Evolutionary conservation across 2,329 filamentous ascomycete genomes (phyloP).

Genomic region (Cladosporium austrohemisphaericum): DNA sequence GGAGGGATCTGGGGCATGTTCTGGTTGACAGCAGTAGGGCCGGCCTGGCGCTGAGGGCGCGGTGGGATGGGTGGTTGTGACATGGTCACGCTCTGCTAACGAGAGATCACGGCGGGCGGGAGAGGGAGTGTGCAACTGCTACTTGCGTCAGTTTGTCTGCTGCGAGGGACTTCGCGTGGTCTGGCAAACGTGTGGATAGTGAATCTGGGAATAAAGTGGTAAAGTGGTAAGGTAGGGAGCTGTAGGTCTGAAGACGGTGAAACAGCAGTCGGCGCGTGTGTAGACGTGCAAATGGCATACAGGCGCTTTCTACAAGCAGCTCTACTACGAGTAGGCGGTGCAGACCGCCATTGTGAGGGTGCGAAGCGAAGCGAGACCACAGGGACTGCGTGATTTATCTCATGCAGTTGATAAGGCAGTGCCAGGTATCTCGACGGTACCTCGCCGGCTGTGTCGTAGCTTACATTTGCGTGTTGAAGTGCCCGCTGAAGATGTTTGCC

Average conservation of each 20-base stretch:
- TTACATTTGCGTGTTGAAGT: constrained; percentile 3
- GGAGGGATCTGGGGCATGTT: constrained; percentile 72
- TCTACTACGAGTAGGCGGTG: constrained; percentile 57
- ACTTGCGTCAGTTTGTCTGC: constrained; percentile 13
- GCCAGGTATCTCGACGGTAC: not conserved
- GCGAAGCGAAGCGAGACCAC: not conserved
- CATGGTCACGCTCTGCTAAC: constrained; percentile 33
- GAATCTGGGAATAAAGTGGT: not conserved
- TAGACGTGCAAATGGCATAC: constrained; percentile 12
- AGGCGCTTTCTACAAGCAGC: constrained; percentile 64
- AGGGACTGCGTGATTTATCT: not conserved
- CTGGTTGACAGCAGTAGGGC: constrained; percentile 40
- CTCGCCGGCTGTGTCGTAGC: constrained; percentile 3
- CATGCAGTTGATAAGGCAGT: constrained; percentile 6
- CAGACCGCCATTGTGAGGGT: constrained; percentile 42
- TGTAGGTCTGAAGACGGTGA: constrained; percentile 2
- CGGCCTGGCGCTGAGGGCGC: constrained; percentile 55
- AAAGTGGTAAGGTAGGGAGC: not conserved
- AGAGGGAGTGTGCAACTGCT: constrained; percentile 6
- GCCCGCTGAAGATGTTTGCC: too few relatives aligned
- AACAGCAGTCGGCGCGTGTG: not conserved
- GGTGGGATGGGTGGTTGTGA: constrained; percentile 59
- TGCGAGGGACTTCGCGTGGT: constrained; percentile 3
- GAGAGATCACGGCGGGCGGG: not conserved
- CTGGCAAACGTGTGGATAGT: not conserved